Evolutionary conservation across 139 green algal species (phyloP), one percentile per base, ranked within the genome.

Genomic region (Micromonas commoda): DNA sequence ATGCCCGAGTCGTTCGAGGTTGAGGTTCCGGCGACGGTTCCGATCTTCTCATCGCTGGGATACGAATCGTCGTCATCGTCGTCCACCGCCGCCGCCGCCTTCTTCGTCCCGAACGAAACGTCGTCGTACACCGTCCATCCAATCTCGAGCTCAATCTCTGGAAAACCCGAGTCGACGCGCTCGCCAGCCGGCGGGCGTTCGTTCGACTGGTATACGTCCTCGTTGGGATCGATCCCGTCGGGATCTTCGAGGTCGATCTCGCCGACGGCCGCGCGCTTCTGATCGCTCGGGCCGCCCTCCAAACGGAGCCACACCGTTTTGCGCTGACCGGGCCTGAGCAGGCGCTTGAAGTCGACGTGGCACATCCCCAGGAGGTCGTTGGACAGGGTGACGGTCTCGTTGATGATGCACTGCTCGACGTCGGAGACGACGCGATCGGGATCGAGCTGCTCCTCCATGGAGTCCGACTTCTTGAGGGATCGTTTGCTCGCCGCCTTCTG

Each of bases 91-190:
- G 61, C 61, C 26, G n/a, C 61, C 9, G 61, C 5, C 28, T 69
- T 69, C 26, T 26, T 21, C 20, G 21, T 64, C 53, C 21, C 53
- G 53, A 20, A 21, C 53, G 53, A 64, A 21, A 31, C 61, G 9
- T 37, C 26, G 26, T 37, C 61, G 61, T 37, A 69, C 61, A 33
- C 28, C 61, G n/a, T 20, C 26, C n/a, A 31, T 6, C 13, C 6
- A 20, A 69, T 6, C 61, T 69, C 61, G 61, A 69, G n/a, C 61
- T 37, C 26, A 6, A 69, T 19, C 61, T 69, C 61, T 19, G 61
- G 16, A 9, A 6, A 5, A 6, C 13, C 61, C 61, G 26, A 37
- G 9, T 5, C 61, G 26, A 29, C 28, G 13, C 5, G 13, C 61
- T 33, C 6, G n/a, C 26, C 20, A 21, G n/a, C n/a, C n/a, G n/a